Evolutionary conservation across 2,329 filamentous ascomycete species (phyloP), one percentile per base, ranked within the genome.

Genomic region (Aureobasidium sp.): DNA sequence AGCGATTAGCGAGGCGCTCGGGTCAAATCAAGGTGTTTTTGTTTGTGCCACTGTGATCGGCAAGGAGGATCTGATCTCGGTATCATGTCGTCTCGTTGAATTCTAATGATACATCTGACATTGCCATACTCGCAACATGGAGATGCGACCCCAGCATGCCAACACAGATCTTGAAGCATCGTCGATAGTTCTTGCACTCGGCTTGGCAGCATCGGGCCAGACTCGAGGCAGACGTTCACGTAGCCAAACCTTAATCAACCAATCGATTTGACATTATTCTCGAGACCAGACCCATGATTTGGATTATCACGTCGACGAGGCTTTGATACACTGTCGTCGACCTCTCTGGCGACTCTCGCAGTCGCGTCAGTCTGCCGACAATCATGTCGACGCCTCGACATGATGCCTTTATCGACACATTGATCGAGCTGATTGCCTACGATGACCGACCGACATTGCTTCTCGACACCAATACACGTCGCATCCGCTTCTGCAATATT

Each of bases 391-490:
- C n/a, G 20, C 51, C 13, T 23, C 36, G 8, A 2, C 36, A 29
- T 6, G 51, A 29, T 3, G 23, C 23, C 51, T 20, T 26, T 3
- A 9, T 42, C 23, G 52, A 62, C 34, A 32, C 44, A 3, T 29
- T 62, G 23, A 44, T 62, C 41, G 60, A 62, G 32, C 42, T 62
- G 34, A 32, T 50, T 17, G 5, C n/a, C 10, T 36, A 62, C 60
- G 60, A 62, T 27, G 50, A 56, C 37, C 60, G 60, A 1, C 60
- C 60, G 17, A 62, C 60, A 8, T 32, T 62, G n/a, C 37, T 62
- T 5, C 44, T 62, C 29, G 41, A 62, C 23, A 44, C 34, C 15
- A 12, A 3, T 9, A 27, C 51, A 1, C 29, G 37, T 17, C 51
- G 51, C 26, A 48, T 62, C 23, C 26, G 46, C 42, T 50, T 48